These are phyloP conservation scores for Colletotrichum sp. DNA, from an alignment of 2,329 filamentous ascomycete genomes.

Conservation along the genomic window DNA sequence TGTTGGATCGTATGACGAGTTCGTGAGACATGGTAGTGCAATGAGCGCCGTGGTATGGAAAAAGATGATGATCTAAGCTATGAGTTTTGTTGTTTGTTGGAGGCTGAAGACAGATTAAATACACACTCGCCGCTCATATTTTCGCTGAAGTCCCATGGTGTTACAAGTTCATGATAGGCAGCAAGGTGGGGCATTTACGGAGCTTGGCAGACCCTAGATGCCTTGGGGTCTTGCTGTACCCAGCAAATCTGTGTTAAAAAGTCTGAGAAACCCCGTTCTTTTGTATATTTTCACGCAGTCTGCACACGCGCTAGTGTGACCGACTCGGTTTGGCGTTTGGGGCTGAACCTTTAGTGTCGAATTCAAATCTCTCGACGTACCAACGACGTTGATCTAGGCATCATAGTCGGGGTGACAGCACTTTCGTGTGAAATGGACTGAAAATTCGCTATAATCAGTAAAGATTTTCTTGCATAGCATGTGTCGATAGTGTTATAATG, in stretches of 20 bases:
- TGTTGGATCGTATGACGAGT: neutral
- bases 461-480: neutral
- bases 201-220: neutral
- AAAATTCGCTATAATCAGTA: neutral
- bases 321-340: neutral
- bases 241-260: neutral
- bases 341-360: neutral
- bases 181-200: neutral
- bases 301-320: neutral
- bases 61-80: neutral
- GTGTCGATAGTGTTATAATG: neutral
- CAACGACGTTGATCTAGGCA: neutral
- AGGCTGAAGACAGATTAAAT: neutral
- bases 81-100: neutral
- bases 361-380: neutral
- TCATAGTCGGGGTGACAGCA: neutral
- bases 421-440: neutral
- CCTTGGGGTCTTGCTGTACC: neutral
- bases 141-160: neutral
- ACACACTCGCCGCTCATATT: neutral
- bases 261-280: neutral
- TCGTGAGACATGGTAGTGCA: neutral
- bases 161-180: neutral
- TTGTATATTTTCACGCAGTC: neutral
- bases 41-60: neutral